Conservation (phyloP, 306 rosid species). For the Castanea sativa region DNA sequence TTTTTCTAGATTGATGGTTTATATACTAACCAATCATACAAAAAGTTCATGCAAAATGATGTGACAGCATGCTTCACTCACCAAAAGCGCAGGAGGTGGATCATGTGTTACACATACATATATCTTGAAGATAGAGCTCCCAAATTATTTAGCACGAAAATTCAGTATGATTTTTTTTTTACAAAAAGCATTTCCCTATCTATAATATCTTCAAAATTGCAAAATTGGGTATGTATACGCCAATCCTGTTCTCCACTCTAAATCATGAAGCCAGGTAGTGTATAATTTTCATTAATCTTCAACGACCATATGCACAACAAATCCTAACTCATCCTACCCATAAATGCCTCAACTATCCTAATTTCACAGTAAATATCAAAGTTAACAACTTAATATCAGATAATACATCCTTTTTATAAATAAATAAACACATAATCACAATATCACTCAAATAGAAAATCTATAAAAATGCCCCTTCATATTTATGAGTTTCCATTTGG, state of each 20-base stretch:
- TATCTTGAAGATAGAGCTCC: not conserved
- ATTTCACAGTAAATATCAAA: not conserved
- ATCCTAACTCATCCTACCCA: not conserved
- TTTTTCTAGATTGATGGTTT: not conserved
- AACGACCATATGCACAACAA: not conserved
- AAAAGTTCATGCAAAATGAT: not conserved
- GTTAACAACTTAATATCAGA: not conserved
- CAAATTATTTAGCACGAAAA: not conserved
- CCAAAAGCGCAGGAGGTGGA: not conserved
- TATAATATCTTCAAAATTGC: not conserved
- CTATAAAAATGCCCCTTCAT: not conserved
- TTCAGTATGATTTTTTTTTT: not conserved
- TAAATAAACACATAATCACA: not conserved
- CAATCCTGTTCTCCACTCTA: not conserved
- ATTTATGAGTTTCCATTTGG: too few species aligned
- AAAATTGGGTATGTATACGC: not conserved
- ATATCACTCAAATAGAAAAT: not conserved
- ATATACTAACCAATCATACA: not conserved
- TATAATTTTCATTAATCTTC: not conserved
- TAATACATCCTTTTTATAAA: not conserved
- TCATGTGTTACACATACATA: not conserved
- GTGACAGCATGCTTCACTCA: not conserved
- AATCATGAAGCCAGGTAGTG: not conserved
- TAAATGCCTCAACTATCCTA: not conserved
- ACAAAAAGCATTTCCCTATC: not conserved